These are phyloP conservation scores for Arthrocladium fulminans DNA, from an alignment of 2,329 filamentous ascomycete species.

Conservation along the genomic window DNA sequence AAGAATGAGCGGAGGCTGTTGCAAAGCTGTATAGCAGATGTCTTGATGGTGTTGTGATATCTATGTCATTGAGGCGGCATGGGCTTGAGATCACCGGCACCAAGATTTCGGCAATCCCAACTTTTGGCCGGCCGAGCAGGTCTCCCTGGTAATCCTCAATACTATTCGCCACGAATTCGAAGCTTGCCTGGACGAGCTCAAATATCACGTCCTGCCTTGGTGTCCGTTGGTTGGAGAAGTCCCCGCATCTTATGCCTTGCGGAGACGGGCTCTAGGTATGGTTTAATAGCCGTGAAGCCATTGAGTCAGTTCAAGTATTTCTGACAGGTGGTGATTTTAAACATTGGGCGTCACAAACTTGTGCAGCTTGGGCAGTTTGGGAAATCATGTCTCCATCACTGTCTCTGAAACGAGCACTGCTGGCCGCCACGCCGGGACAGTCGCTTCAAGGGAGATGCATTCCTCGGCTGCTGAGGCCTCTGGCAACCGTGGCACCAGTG, in stretches of 20 bases:
- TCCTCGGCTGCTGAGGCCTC: neutral
- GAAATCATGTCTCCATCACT: neutral
- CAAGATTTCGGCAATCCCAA: neutral
- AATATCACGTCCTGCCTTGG: neutral
- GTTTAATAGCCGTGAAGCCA: neutral
- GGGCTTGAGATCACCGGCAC: neutral
- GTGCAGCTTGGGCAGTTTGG: neutral
- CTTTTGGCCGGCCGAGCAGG: neutral
- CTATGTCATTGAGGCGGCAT: neutral
- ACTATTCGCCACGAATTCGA: neutral
- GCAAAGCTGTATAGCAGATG: too few species aligned
- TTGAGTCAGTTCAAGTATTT: neutral
- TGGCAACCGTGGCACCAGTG: constrained; percentile 5
- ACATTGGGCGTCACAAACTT: neutral
- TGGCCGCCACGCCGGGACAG: neutral
- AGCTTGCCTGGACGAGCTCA: neutral
- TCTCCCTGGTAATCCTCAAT: neutral
- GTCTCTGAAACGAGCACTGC: neutral
- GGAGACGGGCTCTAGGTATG: neutral
- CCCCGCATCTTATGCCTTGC: neutral
- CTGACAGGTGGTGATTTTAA: neutral
- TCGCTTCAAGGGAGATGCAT: neutral
- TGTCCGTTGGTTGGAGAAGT: neutral
- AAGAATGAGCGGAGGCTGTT: too few species aligned
- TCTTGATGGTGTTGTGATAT: too few species aligned